Base-by-base conservation (phyloP, 148 eudicot species). In the Chenopodium quinoa region DNA sequence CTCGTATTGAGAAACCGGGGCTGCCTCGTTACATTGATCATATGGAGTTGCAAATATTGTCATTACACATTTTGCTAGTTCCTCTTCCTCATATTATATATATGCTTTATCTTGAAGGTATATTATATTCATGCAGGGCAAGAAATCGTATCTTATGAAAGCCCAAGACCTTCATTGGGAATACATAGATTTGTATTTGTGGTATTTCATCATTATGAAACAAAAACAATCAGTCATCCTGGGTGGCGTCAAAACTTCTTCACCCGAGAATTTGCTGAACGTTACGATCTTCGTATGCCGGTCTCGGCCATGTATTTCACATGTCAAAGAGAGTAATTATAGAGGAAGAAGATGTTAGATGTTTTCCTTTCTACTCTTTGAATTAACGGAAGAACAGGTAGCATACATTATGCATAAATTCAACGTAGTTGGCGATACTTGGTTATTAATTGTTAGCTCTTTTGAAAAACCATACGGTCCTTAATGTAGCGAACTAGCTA, bases 241-340 rank as follows among this genome's bases (percentile, higher is more conserved):
- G 86, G 81, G 4, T 85, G 86, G 86, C 88, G 89, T 31, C 87
- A 85, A 19, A 87, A 87, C 46, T 87, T 87, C 79, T 78, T 27
- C 84, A 87, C 89, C 7, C 74, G 88, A 54, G 86, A 87, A 23
- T 87, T 87, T 78, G 87, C 89, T 5, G 81, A 83, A 52, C 67
- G 77, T n/a, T 83, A 87, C 76, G 85, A 85, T 48, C 83, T 87
- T 12, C 84, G 81, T 6, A 52, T 73, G 64, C 89, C 89, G 2
- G 87, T 83, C 0, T 87, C 89, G 44, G 89, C 89, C 29, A 25
- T 87, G 46, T 87, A 84, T 46, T 84, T 72, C 71, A 84, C 78
- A n/a, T 84, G 87, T 71, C 89, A 87, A 70, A 56, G 87, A 85
- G 64, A 23, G 76, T 19, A 78, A 78, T 11, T 54, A 56, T 40